These are phyloP conservation scores for Lactifluus rugatus DNA, from an alignment of 768 basidiomycete species.

Conservation along the genomic window DNA sequence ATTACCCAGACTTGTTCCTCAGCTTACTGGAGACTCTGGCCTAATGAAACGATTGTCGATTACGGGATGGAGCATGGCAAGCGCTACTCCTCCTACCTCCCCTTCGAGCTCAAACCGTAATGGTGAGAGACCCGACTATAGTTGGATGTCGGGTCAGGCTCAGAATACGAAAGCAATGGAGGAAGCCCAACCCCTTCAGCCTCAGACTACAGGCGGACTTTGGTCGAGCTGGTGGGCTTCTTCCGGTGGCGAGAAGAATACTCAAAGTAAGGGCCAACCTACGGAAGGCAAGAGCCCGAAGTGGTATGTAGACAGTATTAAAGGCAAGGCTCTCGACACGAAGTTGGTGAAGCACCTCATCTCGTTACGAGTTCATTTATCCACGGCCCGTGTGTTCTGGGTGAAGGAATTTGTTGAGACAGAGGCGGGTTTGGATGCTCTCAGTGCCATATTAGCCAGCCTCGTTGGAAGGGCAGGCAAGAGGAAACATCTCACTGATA, in stretches of 20 bases:
- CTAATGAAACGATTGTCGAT: conserved; percentile 62
- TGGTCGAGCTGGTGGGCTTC: conserved; percentile 72
- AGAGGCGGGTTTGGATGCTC: conserved; percentile 54
- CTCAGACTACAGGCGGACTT: conserved; percentile 65
- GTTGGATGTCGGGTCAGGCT: background rate
- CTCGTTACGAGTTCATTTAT: conserved; percentile 74
- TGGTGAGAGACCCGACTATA: conserved; percentile 31
- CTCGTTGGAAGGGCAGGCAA: conserved; percentile 64
- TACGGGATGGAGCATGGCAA: conserved; percentile 43
- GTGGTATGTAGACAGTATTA: conserved; percentile 56
- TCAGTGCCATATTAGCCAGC: conserved; percentile 47
- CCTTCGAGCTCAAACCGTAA: conserved; percentile 28
- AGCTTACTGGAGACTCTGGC: conserved; percentile 62
- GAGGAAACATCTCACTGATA: conserved; percentile 47
- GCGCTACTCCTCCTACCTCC: conserved; percentile 29
- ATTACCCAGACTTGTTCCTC: conserved; percentile 61
- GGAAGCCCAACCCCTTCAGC: conserved; percentile 32
- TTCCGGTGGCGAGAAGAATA: conserved; percentile 45
- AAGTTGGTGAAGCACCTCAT: conserved; percentile 71
- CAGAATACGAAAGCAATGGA: conserved; percentile 9
- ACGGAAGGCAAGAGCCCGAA: conserved; percentile 41
- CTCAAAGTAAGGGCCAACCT: conserved; percentile 23
- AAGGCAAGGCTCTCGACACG: conserved; percentile 43
- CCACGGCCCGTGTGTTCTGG: conserved; percentile 72
- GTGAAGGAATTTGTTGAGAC: conserved; percentile 64